Evolutionary conservation across 2,329 filamentous ascomycete genomes (phyloP).

Genomic region (Pseudonectria foliicola): DNA sequence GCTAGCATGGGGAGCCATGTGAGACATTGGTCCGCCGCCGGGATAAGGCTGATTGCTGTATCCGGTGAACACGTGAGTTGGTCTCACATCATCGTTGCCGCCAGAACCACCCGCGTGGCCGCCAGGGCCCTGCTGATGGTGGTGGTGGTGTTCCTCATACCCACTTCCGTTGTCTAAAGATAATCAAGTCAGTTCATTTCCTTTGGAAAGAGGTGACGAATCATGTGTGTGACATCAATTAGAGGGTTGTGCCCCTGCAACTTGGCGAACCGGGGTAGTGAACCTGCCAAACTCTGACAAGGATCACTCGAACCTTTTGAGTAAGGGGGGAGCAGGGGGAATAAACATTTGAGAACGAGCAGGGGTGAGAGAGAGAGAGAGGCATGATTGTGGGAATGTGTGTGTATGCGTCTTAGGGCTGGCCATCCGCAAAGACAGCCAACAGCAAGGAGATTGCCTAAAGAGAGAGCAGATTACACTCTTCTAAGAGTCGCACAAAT

Average conservation of each 20-base stretch:
- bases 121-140: slow-evolving; percentile 56
- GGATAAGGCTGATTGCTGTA: slow-evolving; percentile 58
- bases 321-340: no score
- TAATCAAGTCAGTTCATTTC: slow-evolving; percentile 23
- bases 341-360: no score
- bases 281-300: slow-evolving; percentile 6
- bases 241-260: slow-evolving; percentile 3
- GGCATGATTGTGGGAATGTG: no score
- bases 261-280: slow-evolving; percentile 5
- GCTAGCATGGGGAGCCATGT: slow-evolving; percentile 39
- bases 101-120: slow-evolving; percentile 38
- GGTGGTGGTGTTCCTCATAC: slow-evolving; percentile 61
- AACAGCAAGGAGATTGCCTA: slow-evolving; percentile 24
- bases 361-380: no score
- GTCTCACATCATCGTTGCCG: slow-evolving; percentile 59
- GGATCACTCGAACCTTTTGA: neutral
- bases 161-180: slow-evolving; percentile 51
- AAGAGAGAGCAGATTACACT: slow-evolving; percentile 28
- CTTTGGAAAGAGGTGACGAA: slow-evolving; percentile 9
- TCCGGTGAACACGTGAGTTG: slow-evolving; percentile 65
- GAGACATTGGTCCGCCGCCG: slow-evolving; percentile 53
- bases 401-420: neutral
- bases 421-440: slow-evolving; percentile 16
- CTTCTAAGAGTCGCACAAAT: slow-evolving; percentile 28
- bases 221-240: slow-evolving; percentile 4